A percentile compares a stretch with the other conserved stretches of the same genome.
These are phyloP conservation scores for Globomyces pollinis-pini DNA, from an alignment of 192 early-diverging fungal genomes.

Conservation along the genomic window DNA sequence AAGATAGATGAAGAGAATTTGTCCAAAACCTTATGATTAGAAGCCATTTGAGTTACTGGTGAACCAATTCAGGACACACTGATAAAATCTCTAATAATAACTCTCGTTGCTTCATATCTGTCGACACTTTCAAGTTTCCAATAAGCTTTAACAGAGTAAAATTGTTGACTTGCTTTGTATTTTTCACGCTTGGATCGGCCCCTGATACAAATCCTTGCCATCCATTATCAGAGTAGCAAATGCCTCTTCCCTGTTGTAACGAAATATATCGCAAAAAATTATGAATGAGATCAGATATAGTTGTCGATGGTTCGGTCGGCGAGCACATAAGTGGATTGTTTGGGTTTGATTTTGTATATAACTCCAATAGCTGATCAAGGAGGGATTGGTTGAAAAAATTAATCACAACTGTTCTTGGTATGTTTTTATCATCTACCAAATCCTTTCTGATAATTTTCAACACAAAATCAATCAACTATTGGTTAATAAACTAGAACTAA, in stretches of 20 bases:
- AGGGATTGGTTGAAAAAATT: conserved; percentile 65
- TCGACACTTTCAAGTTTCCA: conserved; percentile 46
- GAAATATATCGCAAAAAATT: conserved; percentile 53
- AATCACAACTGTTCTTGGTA: conserved; percentile 51
- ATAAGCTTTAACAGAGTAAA: conserved; percentile 38
- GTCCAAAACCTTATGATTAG: neutral
- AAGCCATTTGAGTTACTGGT: conserved; percentile 41
- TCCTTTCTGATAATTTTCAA: conserved; percentile 45
- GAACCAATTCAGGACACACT: conserved; percentile 67
- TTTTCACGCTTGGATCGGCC: conserved; percentile 51
- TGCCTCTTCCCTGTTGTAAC: conserved; percentile 61
- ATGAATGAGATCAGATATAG: conserved; percentile 23
- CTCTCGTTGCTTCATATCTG: conserved; percentile 57
- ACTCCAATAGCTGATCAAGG: conserved; percentile 53
- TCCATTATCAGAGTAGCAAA: conserved; percentile 66
- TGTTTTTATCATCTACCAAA: conserved; percentile 57
- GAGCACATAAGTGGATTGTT: too few species aligned
- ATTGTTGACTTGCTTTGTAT: conserved; percentile 38
- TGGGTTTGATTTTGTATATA: conserved; percentile 47
- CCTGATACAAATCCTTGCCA: too few species aligned
- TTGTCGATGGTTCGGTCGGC: conserved; percentile 47
- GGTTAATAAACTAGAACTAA: conserved; percentile 26
- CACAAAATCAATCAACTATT: conserved; percentile 47
- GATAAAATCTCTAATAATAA: conserved; percentile 55
- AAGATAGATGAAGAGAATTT: conserved; percentile 36